These are phyloP conservation scores for Calocybe indica DNA, from an alignment of 768 basidiomycete species.

Conservation along the genomic window DNA sequence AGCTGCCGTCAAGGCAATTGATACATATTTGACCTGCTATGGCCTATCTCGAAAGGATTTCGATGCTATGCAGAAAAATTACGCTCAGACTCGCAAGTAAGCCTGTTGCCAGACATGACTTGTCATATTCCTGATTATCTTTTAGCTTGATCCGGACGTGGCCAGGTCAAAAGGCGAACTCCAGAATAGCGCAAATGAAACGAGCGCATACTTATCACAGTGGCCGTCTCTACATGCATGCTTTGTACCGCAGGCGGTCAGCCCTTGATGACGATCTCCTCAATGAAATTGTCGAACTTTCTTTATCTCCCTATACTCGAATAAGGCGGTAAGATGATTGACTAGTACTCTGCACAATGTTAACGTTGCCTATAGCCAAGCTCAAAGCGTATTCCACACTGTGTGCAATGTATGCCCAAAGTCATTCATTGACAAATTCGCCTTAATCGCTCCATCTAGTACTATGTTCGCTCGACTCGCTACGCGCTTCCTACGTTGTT, in stretches of 20 bases:
- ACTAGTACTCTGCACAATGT: not conserved
- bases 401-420: constrained; percentile 51
- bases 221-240: constrained; percentile 71
- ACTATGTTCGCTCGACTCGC: constrained; percentile 67
- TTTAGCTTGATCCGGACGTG: constrained; percentile 60
- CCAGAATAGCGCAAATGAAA: constrained; percentile 68
- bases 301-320: constrained; percentile 75
- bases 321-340: constrained; percentile 53
- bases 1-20: constrained; percentile 64
- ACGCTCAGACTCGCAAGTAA: constrained; percentile 56
- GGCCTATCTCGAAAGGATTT: constrained; percentile 55
- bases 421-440: not conserved
- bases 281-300: constrained; percentile 62
- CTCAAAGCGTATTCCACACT: constrained; percentile 59
- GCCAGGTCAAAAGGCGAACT: constrained; percentile 69
- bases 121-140: constrained; percentile 1
- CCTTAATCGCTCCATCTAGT: constrained; percentile 29
- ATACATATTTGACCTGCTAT: constrained; percentile 70
- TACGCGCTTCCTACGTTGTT: constrained; percentile 57
- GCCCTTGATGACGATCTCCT: constrained; percentile 69
- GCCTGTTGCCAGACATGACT: constrained; percentile 11
- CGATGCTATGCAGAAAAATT: constrained; percentile 61
- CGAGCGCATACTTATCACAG: constrained; percentile 77
- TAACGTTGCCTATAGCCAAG: constrained; percentile 42
- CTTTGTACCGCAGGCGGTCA: constrained; percentile 68